Base-by-base conservation (phyloP, 495 filamentous ascomycete species). In the Thermothielavioides terrestris region DNA sequence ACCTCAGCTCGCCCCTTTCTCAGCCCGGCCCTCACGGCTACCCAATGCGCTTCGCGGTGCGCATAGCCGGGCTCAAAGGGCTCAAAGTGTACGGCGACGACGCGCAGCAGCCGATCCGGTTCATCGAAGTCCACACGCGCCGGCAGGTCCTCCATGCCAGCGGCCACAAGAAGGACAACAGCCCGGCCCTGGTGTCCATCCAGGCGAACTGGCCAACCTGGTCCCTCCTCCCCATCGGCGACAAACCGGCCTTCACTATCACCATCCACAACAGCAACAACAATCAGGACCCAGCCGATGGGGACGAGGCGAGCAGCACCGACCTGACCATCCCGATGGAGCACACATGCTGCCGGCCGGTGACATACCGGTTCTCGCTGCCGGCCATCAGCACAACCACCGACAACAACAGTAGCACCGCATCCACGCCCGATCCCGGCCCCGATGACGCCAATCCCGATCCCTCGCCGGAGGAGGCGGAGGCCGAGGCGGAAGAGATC, bases 31-130 rank as follows among this genome's bases (percentile, higher is more conserved):
- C 51, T 11, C 32, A 54, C 6, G 46, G 46, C 25, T 50, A 45
- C 23, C 52, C 52, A 1, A 28, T 46, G 18, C 52, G 52, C 26
- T 55, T 49, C 32, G 35, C 25, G 2, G 46, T 55, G n/a, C 39
- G 32, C 23, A 14, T 8, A 0, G 35, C 39, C 23, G 46, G 41
- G n/a, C 9, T 6, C 2, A 30, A 26, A 28, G 40, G 31, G 1
- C 41, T 50, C 34, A 49, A 55, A 17, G 34, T 50, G 10, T 37
- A 37, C n/a, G 39, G 27, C 14, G 26, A 25, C 26, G 17, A 35
- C 21, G 34, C 17, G 25, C 31, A 34, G 9, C 20, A 45, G 25
- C 52, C 52, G 14, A 15, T 45, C 17, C 46, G 23, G 20, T 50
- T 50, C 42, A 40, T 55, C 26, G 32, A 45, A 12, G 12, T 30